Base-by-base conservation (phyloP, 306 rosid genomes). In the Citrullus amarus region DNA sequence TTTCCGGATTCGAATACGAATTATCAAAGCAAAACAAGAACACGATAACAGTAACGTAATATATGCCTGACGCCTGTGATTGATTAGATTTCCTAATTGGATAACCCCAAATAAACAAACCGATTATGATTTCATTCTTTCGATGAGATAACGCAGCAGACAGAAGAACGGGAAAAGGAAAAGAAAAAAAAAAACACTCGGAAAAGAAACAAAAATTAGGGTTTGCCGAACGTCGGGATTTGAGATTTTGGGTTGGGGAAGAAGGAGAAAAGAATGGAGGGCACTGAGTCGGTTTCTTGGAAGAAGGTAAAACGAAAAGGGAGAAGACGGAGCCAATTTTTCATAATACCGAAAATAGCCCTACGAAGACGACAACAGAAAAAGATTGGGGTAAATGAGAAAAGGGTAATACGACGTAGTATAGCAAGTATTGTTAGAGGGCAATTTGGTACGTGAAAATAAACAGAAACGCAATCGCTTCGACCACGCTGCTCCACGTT, bases 271-370 rank as follows among this genome's bases (percentile, higher is more conserved):
- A 9, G 71, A 30, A 68, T 4, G 44, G 46, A 36, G 77, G 65
- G 41, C 58, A 48, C 36, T 32, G 59, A 73, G 80, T 79, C 66
- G 72, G 82, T 74, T 67, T 83, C 65, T 59, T 74, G 60, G 78
- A 13, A 55, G 78, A 82, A 79, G 73, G 82, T 54, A 51, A 55
- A 8, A 30, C 60, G 72, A 79, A 79, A 78, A 65, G 55, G 76
- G 67, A 3, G 73, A 65, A 48, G 80, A 55, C 34, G 14, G 36
- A 41, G 34, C 60, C 1, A 39, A 8, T 4, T 12, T 38, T 70
- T 39, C 7, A 46, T 22, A 78, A 79, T 79, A 50, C 76, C 85
- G 17, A 73, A 82, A 63, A 66, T 73, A 55, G 18, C 85, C 85
- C 78, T 81, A 13, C 3, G 20, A 1, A 32, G 34, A 63, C 56